Evolutionary conservation across 495 filamentous ascomycete genomes (phyloP).

Genomic region (Hypoxylon fuscum): DNA sequence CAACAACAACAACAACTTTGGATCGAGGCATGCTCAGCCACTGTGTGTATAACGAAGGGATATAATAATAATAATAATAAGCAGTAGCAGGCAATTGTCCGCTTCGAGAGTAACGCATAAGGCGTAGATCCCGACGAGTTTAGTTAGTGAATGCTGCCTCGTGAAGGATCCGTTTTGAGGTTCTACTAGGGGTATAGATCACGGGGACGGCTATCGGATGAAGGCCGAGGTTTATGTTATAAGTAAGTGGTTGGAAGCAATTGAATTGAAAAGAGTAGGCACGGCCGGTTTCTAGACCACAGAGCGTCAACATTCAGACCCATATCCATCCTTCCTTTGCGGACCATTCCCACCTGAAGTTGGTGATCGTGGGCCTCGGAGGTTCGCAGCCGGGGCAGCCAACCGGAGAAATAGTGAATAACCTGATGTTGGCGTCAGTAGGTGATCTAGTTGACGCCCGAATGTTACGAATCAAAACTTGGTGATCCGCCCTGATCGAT

Average conservation of each 20-base stretch:
- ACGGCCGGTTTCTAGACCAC: slow-evolving; percentile 22
- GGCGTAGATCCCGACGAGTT: slow-evolving; percentile 37
- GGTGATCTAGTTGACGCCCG: slow-evolving; percentile 35
- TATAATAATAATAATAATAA: too few relatives aligned
- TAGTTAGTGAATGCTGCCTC: slow-evolving; percentile 29
- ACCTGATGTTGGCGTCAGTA: slow-evolving; percentile 23
- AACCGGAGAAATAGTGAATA: slow-evolving; percentile 36
- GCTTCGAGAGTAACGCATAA: slow-evolving; percentile 32
- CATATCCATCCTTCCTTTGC: slow-evolving; percentile 23
- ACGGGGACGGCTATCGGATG: slow-evolving; percentile 31
- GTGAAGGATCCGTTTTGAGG: slow-evolving; percentile 33
- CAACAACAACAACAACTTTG: too few relatives aligned
- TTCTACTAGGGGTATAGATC: slow-evolving; percentile 28
- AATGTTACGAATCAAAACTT: slow-evolving; percentile 34
- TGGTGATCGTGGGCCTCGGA: slow-evolving; percentile 26
- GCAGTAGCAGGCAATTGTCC: slow-evolving; percentile 31
- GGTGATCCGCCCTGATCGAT: slow-evolving; percentile 35
- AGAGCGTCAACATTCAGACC: slow-evolving; percentile 22
- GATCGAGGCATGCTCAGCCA: slow-evolving; percentile 35
- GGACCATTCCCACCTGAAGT: slow-evolving; percentile 21
- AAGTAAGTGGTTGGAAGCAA: slow-evolving; percentile 22
- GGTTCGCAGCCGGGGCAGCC: slow-evolving; percentile 31
- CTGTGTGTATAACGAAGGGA: slow-evolving; percentile 26
- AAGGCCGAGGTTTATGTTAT: slow-evolving; percentile 30
- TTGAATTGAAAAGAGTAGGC: slow-evolving; percentile 19